These are phyloP conservation scores for Clarireedia monteithiana DNA, from an alignment of 2,329 filamentous ascomycete genomes.

Conservation along the genomic window DNA sequence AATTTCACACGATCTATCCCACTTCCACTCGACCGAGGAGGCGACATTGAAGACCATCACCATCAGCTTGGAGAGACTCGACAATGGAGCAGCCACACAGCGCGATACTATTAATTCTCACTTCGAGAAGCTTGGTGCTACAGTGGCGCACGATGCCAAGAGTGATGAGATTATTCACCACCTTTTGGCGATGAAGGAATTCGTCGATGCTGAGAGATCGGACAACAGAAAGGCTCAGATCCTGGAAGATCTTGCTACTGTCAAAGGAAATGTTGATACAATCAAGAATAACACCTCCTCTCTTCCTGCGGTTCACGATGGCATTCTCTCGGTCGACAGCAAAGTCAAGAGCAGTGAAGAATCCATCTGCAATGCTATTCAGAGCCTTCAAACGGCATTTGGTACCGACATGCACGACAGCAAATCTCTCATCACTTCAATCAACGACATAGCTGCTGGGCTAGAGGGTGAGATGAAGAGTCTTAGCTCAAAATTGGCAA, in stretches of 20 bases:
- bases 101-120: slow-evolving; percentile 1
- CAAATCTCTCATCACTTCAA: slow-evolving; percentile 5
- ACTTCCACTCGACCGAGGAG: slow-evolving; percentile 3
- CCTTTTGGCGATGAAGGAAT: too few relatives aligned
- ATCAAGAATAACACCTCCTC: slow-evolving; percentile 6
- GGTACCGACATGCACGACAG: slow-evolving; percentile 8
- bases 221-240: neutral
- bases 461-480: slow-evolving; percentile 12
- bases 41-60: slow-evolving; percentile 6
- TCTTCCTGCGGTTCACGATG: slow-evolving; percentile 9
- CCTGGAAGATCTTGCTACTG: neutral
- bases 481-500: slow-evolving; percentile 8
- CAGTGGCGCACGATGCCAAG: neutral
- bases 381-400: slow-evolving; percentile 9
- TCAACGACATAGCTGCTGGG: slow-evolving; percentile 8
- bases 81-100: neutral
- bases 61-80: slow-evolving; percentile 4
- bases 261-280: neutral
- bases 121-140: neutral
- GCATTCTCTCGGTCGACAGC: slow-evolving; percentile 8
- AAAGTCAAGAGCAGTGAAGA: slow-evolving; percentile 12
- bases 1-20: slow-evolving; percentile 3
- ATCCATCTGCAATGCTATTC: slow-evolving; percentile 5
- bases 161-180: neutral
- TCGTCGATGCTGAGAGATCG: neutral